Conservation (phyloP, 495 filamentous ascomycete genomes). For the Aspergillus homomorphus region DNA sequence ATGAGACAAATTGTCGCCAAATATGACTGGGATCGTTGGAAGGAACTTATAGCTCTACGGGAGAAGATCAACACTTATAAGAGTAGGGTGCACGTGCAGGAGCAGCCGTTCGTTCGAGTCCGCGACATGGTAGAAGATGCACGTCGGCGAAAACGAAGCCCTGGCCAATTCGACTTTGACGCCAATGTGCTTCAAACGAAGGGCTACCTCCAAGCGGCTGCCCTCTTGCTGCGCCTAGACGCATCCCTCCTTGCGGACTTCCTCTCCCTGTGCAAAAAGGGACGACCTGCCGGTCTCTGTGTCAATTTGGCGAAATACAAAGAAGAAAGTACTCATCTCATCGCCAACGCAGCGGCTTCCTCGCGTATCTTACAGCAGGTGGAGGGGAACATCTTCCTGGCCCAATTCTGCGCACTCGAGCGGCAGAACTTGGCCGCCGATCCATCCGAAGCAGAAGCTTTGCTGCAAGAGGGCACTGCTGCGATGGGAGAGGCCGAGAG, state of each 20-base stretch:
- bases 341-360: conserved; percentile 14
- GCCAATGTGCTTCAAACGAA: conserved; percentile 47
- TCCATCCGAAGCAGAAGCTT: conserved; percentile 12
- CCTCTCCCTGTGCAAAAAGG: conserved; percentile 24
- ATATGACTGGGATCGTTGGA: conserved; percentile 33
- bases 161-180: conserved; percentile 44
- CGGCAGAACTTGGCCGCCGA: conserved; percentile 13
- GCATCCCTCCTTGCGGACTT: conserved; percentile 57
- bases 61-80: conserved; percentile 41
- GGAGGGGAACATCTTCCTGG: conserved; percentile 37
- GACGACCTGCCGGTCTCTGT: conserved; percentile 1
- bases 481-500: conserved; percentile 28
- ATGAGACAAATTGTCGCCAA: conserved; percentile 2
- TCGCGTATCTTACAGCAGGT: conserved; percentile 21
- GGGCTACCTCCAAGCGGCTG: conserved; percentile 45
- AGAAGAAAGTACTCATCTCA: conserved; percentile 26
- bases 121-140: conserved; percentile 53
- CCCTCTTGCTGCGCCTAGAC: conserved; percentile 54
- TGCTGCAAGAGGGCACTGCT: conserved; percentile 22
- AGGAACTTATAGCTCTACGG: conserved; percentile 38
- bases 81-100: conserved; percentile 45
- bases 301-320: conserved; percentile 39
- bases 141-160: conserved; percentile 36
- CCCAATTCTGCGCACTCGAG: conserved; percentile 37
- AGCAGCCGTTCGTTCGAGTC: conserved; percentile 64